Percentiles rank a stretch among this genome's conserved stretches.
Conservation (phyloP, 2,329 filamentous ascomycete genomes). For the Penicillium sp. region DNA sequence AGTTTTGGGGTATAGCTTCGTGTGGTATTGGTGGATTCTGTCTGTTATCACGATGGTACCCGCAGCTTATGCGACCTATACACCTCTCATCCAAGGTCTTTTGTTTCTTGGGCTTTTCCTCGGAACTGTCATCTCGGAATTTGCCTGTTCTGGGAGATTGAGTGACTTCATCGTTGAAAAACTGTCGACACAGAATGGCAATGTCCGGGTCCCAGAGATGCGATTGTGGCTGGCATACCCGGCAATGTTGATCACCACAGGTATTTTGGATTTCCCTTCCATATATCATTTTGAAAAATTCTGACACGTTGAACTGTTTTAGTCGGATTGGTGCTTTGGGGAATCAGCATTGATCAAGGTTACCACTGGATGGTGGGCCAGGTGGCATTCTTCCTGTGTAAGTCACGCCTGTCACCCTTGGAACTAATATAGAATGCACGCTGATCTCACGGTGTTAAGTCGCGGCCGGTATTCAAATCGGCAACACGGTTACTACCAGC, state of each 20-base stretch:
- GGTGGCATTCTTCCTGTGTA: slow-evolving; percentile 57
- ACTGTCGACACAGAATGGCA: slow-evolving; percentile 48
- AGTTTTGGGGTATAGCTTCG: slow-evolving; percentile 54
- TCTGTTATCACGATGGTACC: slow-evolving; percentile 57
- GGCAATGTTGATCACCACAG: slow-evolving; percentile 49
- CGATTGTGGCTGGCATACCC: slow-evolving; percentile 60
- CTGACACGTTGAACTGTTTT: not conserved
- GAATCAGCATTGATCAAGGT: slow-evolving; percentile 53
- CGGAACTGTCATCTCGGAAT: slow-evolving; percentile 55
- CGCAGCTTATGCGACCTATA: slow-evolving; percentile 53
- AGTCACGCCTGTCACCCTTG: slow-evolving; percentile 20
- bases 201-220: slow-evolving; percentile 55
- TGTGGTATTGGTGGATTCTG: slow-evolving; percentile 61
- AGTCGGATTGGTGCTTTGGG: slow-evolving; percentile 58
- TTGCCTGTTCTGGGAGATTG: slow-evolving; percentile 55
- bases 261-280: slow-evolving; percentile 23
- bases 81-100: slow-evolving; percentile 54
- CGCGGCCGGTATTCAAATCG: slow-evolving; percentile 58
- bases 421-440: not conserved
- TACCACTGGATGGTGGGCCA: slow-evolving; percentile 63
- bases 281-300: not conserved
- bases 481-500: slow-evolving; percentile 55
- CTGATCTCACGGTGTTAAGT: slow-evolving; percentile 36
- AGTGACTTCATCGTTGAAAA: slow-evolving; percentile 55
- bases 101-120: slow-evolving; percentile 58